A percentile compares a stretch with the other conserved stretches of the same genome.
Conservation (phyloP, 2,329 filamentous ascomycete genomes). For the Stagonosporopsis tanaceti region DNA sequence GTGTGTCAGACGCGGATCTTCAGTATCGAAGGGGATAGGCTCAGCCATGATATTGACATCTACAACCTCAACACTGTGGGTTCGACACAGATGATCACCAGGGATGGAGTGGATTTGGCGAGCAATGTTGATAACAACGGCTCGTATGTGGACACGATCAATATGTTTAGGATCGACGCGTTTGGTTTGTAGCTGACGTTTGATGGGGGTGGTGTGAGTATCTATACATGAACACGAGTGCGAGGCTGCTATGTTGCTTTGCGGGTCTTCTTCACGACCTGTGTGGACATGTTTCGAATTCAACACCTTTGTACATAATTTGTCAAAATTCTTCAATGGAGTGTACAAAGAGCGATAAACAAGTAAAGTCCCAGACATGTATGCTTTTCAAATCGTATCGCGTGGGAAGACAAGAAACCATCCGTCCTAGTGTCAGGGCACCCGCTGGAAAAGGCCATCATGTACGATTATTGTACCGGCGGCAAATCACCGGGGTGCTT, state of each 20-base stretch:
- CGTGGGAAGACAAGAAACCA: no score
- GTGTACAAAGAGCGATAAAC: no score
- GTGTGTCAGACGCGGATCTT: slow-evolving; percentile 61
- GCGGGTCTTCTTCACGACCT: no score
- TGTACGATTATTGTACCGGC: no score
- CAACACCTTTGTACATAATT: no score
- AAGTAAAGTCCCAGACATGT: no score
- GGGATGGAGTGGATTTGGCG: slow-evolving; percentile 55
- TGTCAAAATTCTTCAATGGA: no score
- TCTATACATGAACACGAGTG: not conserved
- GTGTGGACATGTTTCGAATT: no score
- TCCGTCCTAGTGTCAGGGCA: no score
- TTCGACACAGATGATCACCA: slow-evolving; percentile 55
- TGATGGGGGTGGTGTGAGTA: not conserved
- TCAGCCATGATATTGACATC: slow-evolving; percentile 46
- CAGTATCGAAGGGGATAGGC: slow-evolving; percentile 53
- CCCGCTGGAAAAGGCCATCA: no score
- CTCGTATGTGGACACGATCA: slow-evolving; percentile 51
- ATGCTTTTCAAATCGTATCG: no score
- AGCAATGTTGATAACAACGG: slow-evolving; percentile 57
- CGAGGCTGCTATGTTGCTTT: not conserved
- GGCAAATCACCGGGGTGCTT: no score
- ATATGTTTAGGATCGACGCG: slow-evolving; percentile 38
- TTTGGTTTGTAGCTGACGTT: slow-evolving; percentile 15
- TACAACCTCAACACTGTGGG: slow-evolving; percentile 61